These are phyloP conservation scores for Trypanosoma scelopori DNA, from an alignment of 208 protist species.

Conservation along the genomic window DNA sequence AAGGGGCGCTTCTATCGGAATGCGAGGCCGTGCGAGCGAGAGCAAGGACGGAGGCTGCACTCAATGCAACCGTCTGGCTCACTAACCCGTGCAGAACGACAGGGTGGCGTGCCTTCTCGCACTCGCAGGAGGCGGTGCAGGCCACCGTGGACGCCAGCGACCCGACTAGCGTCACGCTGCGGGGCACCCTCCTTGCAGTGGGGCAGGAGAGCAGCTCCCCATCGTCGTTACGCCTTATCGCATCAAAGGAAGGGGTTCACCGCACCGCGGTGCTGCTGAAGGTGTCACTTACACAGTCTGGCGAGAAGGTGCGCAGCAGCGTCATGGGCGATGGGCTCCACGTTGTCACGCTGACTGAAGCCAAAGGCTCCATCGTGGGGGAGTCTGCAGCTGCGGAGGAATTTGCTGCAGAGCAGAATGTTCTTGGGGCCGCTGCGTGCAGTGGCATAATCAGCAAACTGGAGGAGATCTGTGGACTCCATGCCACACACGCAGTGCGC, in stretches of 20 bases:
- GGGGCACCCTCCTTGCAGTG: background rate
- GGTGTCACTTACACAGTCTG: constrained; percentile 10
- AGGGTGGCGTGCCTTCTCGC: constrained; percentile 10
- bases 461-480: constrained; percentile 58
- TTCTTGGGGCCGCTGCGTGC: constrained; percentile 68
- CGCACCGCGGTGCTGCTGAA: constrained; percentile 9
- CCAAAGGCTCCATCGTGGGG: constrained; percentile 29
- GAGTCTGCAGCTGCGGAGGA: constrained; percentile 23
- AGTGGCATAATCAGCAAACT: constrained; percentile 50
- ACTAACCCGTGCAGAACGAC: background rate
- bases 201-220: constrained; percentile 3
- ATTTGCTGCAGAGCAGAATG: constrained; percentile 48
- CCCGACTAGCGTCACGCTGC: constrained; percentile 20
- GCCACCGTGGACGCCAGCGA: constrained; percentile 36
- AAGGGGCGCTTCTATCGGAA: background rate
- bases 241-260: background rate
- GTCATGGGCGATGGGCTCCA: constrained; percentile 35
- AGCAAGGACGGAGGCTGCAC: background rate
- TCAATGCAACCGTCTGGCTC: background rate
- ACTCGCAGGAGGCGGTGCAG: constrained; percentile 21
- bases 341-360: constrained; percentile 34
- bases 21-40: constrained; percentile 2
- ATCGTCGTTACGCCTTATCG: constrained; percentile 3
- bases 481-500: constrained; percentile 58
- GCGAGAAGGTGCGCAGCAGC: constrained; percentile 24